Conservation (phyloP, 192 early-diverging fungal genomes). For the Thoreauomyces humboldtii region DNA sequence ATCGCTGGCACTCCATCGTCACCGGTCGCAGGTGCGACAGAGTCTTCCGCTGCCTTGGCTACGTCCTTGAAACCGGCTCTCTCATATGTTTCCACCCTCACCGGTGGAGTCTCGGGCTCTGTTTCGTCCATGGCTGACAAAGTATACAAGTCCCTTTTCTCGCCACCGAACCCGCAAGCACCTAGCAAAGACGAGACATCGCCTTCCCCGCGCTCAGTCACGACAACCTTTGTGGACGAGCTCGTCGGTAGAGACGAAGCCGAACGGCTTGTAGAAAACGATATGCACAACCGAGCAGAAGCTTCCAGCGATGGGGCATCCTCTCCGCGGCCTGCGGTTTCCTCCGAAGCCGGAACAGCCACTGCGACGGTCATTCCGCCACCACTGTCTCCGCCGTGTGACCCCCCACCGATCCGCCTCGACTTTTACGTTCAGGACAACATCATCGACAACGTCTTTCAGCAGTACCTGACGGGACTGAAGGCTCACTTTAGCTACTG, state of each 20-base stretch:
- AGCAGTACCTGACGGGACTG: slow-evolving; percentile 46
- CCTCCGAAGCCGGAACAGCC: not conserved
- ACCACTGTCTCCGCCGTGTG: not conserved
- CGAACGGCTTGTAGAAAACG: not conserved
- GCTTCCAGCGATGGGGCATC: too few species aligned
- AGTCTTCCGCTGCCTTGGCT: too few species aligned
- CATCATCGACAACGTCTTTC: slow-evolving; percentile 42
- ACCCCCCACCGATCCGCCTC: slow-evolving; percentile 20
- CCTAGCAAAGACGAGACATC: too few species aligned
- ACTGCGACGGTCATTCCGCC: not conserved
- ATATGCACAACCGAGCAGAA: not conserved
- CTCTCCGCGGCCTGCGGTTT: too few species aligned
- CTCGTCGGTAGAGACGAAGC: slow-evolving; percentile 2
- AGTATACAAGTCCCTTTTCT: not conserved
- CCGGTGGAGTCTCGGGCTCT: slow-evolving; percentile 10
- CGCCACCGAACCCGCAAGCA: too few species aligned
- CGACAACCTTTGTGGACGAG: slow-evolving; percentile 5
- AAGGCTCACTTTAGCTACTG: slow-evolving; percentile 53
- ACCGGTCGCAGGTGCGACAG: too few species aligned
- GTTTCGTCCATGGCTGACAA: slow-evolving; percentile 13
- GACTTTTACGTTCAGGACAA: slow-evolving; percentile 49
- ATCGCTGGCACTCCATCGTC: too few species aligned
- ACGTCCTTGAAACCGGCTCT: not conserved
- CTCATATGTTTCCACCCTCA: slow-evolving; percentile 7
- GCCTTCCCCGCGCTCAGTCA: not conserved